A percentile compares a stretch with the other conserved stretches of the same genome.
phyloP scores from a whole-genome alignment of 192 early-diverging fungal genomes.

The Rhizophagus sp. region DNA sequence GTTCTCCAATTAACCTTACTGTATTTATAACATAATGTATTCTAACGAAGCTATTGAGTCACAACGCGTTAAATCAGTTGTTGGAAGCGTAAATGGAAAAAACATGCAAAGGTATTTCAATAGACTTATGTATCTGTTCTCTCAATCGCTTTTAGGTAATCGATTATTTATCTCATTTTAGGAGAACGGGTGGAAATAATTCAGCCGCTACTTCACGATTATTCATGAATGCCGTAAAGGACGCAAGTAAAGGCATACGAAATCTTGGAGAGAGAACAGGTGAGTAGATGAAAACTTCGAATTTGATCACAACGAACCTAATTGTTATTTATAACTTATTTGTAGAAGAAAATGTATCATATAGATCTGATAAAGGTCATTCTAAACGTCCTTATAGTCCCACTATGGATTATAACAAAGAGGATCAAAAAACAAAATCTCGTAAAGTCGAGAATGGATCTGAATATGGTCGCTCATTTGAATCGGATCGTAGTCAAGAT shows the following conservation, averaged over 20 bases:
- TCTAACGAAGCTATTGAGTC: slow-evolving; percentile 12
- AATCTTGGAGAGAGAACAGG: neutral
- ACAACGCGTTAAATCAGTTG: slow-evolving; percentile 22
- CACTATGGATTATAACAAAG: neutral
- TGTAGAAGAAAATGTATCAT: slow-evolving; percentile 11
- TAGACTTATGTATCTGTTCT: neutral
- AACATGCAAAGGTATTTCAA: slow-evolving; percentile 19
- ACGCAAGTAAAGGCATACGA: slow-evolving; percentile 23
- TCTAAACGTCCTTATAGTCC: slow-evolving; percentile 29
- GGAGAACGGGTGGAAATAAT: neutral
- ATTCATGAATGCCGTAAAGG: slow-evolving; percentile 31
- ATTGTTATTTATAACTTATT: neutral
- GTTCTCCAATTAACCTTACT: neutral
- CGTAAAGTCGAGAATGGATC: slow-evolving; percentile 26
- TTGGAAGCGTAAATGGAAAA: slow-evolving; percentile 12
- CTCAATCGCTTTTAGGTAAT: neutral
- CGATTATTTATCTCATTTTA: neutral
- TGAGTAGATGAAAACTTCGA: neutral
- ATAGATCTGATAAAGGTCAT: neutral
- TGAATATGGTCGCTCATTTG: neutral
- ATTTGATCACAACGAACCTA: neutral
- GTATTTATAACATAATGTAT: slow-evolving; percentile 6
- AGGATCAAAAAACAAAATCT: slow-evolving; percentile 24
- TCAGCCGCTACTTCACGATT: slow-evolving; percentile 6
- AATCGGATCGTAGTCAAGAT: slow-evolving; percentile 2